Conservation (phyloP, 352 stramenopile genomes). For the Pythium brachiatum region DNA sequence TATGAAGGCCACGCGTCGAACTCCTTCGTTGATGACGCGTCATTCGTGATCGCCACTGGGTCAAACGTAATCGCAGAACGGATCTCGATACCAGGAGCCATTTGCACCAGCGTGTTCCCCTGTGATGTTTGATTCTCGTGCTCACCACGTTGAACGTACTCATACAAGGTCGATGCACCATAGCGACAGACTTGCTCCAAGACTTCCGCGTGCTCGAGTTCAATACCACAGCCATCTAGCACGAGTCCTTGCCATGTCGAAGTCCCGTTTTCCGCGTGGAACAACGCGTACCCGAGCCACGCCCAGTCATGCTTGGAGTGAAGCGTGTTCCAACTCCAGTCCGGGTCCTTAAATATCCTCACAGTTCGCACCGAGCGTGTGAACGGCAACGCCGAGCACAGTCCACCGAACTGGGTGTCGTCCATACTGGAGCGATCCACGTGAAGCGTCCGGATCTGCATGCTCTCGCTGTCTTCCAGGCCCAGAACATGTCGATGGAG, state of each 20-base stretch:
- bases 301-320: neutral
- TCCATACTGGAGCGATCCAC: neutral
- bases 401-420: slow-evolving; percentile 1
- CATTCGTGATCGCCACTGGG: neutral
- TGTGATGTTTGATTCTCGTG: neutral
- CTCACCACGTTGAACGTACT: neutral
- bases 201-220: neutral
- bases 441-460: slow-evolving; percentile 5
- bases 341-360: neutral
- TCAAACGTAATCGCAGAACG: neutral
- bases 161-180: neutral
- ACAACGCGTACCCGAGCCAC: slow-evolving; percentile 10
- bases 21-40: neutral
- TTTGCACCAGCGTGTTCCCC: too few relatives aligned
- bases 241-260: slow-evolving; percentile 14
- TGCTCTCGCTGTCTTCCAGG: neutral
- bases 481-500: slow-evolving; percentile 11
- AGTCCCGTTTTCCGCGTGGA: neutral
- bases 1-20: neutral
- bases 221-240: slow-evolving; percentile 8
- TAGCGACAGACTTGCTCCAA: neutral
- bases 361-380: neutral
- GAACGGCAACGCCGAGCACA: slow-evolving; percentile 6
- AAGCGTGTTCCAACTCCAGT: slow-evolving; percentile 10
- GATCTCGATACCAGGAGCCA: neutral